Evolutionary conservation across 2,329 filamentous ascomycete genomes (phyloP).

Genomic region (Exophiala sideris): DNA sequence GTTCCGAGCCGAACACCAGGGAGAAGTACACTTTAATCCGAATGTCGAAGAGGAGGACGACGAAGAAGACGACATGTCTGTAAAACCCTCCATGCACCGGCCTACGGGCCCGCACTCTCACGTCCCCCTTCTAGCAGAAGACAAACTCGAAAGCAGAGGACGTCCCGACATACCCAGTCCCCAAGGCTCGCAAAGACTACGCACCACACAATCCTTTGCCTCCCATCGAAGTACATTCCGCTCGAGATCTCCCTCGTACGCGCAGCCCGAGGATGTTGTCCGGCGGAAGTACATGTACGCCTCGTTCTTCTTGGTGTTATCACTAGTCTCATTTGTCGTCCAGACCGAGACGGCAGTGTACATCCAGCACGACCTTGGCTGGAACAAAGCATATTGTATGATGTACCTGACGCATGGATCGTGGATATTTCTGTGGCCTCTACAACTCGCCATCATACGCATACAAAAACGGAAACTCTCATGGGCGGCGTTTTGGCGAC

Average conservation of each 20-base stretch:
- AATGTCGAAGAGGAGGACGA: constrained; percentile 21
- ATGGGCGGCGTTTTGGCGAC: constrained; percentile 82
- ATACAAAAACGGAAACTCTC: constrained; percentile 73
- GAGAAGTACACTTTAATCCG: constrained; percentile 13
- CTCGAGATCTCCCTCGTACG: constrained; percentile 69
- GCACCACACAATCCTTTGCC: constrained; percentile 41
- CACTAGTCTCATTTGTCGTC: constrained; percentile 81
- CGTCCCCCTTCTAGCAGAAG: constrained; percentile 54
- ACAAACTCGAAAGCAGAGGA: constrained; percentile 31
- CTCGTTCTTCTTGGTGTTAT: constrained; percentile 75
- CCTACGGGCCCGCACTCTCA: constrained; percentile 49
- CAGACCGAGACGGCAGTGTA: constrained; percentile 96
- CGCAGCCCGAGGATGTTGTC: constrained; percentile 62
- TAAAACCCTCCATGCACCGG: constrained; percentile 47
- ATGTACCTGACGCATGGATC: constrained; percentile 93
- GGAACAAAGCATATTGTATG: constrained; percentile 99
- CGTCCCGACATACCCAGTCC: constrained; percentile 35
- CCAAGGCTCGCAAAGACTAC: constrained; percentile 10
- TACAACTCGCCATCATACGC: constrained; percentile 75
- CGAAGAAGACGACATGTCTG: constrained; percentile 43
- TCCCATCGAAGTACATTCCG: constrained; percentile 66
- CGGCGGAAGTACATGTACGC: constrained; percentile 84
- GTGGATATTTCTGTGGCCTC: constrained; percentile 85
- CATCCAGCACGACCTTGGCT: constrained; percentile 85
- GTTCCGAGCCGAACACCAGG: constrained; percentile 12